Evolutionary conservation across 2,329 filamentous ascomycete species (phyloP).

Genomic region (Elsinoe arachidis): DNA sequence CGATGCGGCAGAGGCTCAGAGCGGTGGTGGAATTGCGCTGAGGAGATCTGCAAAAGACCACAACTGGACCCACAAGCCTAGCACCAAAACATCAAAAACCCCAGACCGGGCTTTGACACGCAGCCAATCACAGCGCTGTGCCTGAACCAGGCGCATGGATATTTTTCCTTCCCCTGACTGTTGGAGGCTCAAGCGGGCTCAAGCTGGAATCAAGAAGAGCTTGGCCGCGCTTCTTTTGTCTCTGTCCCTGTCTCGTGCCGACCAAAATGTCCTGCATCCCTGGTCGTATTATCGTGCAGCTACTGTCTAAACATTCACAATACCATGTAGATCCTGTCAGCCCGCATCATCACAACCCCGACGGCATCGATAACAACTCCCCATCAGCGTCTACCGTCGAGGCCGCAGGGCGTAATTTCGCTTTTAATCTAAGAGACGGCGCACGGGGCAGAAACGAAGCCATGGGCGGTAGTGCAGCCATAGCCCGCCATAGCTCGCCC

Average conservation of each 20-base stretch:
- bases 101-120: not conserved
- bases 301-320: not conserved
- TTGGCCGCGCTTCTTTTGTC: not conserved
- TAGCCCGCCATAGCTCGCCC: conserved; percentile 7
- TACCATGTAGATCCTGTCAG: not conserved
- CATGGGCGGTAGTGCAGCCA: conserved; percentile 6
- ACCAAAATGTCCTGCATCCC: not conserved
- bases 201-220: not conserved
- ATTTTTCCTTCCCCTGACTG: conserved; percentile 5
- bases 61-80: not conserved
- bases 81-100: conserved; percentile 4
- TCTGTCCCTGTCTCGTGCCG: conserved; percentile 1
- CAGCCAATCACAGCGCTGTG: not conserved
- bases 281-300: too few species aligned
- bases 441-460: conserved; percentile 11
- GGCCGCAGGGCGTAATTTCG: conserved; percentile 2
- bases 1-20: not conserved
- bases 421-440: not conserved
- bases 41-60: conserved; percentile 9
- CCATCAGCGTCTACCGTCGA: not conserved
- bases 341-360: not conserved
- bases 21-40: conserved; percentile 4
- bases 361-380: conserved; percentile 5
- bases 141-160: not conserved
- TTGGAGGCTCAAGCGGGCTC: not conserved